These are phyloP conservation scores for Mycena polygramma DNA, from an alignment of 768 basidiomycete genomes.

Conservation along the genomic window DNA sequence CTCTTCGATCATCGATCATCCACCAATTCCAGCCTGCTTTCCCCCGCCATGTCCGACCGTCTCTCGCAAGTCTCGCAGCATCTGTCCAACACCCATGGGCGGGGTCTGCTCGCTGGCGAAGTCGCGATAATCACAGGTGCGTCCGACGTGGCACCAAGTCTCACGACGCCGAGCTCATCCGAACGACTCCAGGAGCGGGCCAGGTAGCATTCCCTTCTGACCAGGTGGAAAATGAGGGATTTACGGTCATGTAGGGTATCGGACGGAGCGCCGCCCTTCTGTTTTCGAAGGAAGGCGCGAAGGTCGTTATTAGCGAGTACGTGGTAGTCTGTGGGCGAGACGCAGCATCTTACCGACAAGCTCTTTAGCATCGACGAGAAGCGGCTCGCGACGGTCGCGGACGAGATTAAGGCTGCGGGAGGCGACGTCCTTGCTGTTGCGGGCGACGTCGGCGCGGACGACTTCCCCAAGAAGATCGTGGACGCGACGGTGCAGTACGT, in stretches of 20 bases:
- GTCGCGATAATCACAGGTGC: constrained; percentile 90
- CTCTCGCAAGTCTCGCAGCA: constrained; percentile 81
- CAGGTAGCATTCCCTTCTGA: constrained; percentile 60
- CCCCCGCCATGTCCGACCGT: constrained; percentile 61
- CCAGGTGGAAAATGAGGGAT: neutral
- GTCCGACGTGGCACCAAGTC: constrained; percentile 37
- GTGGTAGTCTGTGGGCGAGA: constrained; percentile 36
- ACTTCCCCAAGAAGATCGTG: constrained; percentile 84
- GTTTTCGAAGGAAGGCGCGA: constrained; percentile 89
- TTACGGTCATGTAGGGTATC: constrained; percentile 68
- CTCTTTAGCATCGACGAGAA: constrained; percentile 74
- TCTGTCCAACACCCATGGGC: constrained; percentile 63
- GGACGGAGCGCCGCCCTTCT: constrained; percentile 80
- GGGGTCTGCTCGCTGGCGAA: constrained; percentile 79
- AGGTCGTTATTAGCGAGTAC: constrained; percentile 88
- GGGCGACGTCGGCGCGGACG: constrained; percentile 87
- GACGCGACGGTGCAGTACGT: constrained; percentile 82
- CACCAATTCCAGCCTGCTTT: neutral
- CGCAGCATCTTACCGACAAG: neutral
- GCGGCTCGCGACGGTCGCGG: constrained; percentile 74
- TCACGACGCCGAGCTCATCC: constrained; percentile 8
- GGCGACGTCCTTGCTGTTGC: constrained; percentile 81
- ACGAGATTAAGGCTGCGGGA: constrained; percentile 79
- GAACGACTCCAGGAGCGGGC: constrained; percentile 68
- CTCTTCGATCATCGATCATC: neutral